Evolutionary conservation across 2,329 filamentous ascomycete species (phyloP).

Genomic region (Xylariaceae sp.): DNA sequence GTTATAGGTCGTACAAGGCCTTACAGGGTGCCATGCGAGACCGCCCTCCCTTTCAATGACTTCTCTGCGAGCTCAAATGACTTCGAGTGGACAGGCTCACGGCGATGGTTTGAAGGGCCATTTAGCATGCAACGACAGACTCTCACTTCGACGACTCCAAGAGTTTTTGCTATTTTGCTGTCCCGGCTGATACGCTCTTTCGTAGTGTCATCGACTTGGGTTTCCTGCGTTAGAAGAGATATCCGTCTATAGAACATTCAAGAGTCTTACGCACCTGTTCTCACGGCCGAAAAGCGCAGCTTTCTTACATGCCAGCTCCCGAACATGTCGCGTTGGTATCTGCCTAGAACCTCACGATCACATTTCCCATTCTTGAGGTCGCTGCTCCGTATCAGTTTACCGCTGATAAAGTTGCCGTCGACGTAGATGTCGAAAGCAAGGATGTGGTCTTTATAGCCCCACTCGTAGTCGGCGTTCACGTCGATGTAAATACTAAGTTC

Average conservation of each 20-base stretch:
- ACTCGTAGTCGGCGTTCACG: constrained; percentile 28
- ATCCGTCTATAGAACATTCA: too few species aligned
- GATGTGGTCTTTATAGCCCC: constrained; percentile 28
- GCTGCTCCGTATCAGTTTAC: neutral
- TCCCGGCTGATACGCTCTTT: constrained; percentile 33
- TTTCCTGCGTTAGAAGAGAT: neutral
- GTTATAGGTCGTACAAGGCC: neutral
- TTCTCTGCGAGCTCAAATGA: constrained; percentile 37
- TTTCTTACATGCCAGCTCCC: too few species aligned
- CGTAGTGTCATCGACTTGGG: constrained; percentile 29
- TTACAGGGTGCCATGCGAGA: constrained; percentile 40
- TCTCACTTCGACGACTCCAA: constrained; percentile 35
- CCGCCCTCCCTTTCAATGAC: constrained; percentile 38
- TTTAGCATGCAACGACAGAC: constrained; percentile 8
- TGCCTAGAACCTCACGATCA: neutral
- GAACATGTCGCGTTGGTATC: too few species aligned
- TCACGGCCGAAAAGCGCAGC: too few species aligned
- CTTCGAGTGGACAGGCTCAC: too few species aligned
- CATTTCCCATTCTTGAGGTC: neutral
- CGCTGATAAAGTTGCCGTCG: constrained; percentile 27
- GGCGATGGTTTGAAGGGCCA: too few species aligned
- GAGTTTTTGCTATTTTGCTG: constrained; percentile 19
- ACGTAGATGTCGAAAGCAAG: constrained; percentile 22
- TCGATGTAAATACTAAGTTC: constrained; percentile 29
- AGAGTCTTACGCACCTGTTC: too few species aligned